Evolutionary conservation across 164 flowering plant genomes (phyloP).

Genomic region (Nymphaea colorata): DNA sequence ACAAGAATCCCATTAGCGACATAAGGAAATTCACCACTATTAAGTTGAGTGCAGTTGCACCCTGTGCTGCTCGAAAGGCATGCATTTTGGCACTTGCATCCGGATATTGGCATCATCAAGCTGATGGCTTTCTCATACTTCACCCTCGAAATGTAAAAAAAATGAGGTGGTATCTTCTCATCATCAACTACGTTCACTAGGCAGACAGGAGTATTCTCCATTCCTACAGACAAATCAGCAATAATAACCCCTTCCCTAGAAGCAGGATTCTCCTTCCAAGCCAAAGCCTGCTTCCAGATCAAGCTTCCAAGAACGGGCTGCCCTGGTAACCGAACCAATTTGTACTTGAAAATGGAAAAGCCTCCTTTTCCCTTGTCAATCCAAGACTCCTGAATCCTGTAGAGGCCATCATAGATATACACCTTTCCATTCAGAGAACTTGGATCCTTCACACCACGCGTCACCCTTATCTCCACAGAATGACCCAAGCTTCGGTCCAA

Average conservation of each 20-base stretch:
- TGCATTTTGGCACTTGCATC: neutral
- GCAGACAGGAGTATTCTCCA: conserved; percentile 5
- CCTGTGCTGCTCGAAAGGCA: neutral
- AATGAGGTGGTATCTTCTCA: conserved; percentile 3
- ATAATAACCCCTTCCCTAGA: conserved; percentile 14
- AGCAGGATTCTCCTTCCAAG: conserved; percentile 25
- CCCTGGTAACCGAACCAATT: neutral
- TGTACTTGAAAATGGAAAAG: conserved; percentile 2
- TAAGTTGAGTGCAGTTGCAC: neutral
- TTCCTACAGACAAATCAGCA: conserved; percentile 1
- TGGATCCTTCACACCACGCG: conserved; percentile 3
- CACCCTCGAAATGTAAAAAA: neutral
- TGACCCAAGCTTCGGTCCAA: neutral
- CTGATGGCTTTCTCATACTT: conserved; percentile 1
- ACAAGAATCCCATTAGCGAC: conserved; percentile 4
- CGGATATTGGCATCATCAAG: neutral
- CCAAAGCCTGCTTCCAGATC: conserved; percentile 33
- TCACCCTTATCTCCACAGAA: conserved; percentile 4
- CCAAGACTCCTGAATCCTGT: conserved; percentile 1
- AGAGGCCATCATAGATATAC: conserved; percentile 6
- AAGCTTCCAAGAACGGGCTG: conserved; percentile 11
- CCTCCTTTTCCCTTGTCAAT: conserved; percentile 20
- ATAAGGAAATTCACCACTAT: conserved; percentile 1
- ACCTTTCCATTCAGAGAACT: conserved; percentile 1
- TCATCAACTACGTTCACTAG: conserved; percentile 2